Percentiles rank a stretch among this genome's conserved stretches.
These are phyloP conservation scores for Phallus indusiatus DNA, from an alignment of 768 basidiomycete species.

Conservation along the genomic window DNA sequence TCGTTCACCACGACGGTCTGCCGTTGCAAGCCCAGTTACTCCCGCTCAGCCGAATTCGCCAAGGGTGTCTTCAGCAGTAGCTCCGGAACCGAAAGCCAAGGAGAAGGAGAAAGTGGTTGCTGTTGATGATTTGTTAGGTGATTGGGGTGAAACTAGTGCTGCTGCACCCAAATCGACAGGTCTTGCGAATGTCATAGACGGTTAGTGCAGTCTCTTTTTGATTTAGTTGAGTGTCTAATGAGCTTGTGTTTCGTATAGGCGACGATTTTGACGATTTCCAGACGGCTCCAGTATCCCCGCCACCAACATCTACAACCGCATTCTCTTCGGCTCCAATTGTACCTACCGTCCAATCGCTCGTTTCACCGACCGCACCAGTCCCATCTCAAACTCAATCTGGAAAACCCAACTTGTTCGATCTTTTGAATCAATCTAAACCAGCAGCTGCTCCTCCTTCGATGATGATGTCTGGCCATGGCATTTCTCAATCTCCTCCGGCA, in stretches of 20 bases:
- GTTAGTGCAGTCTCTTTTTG: not conserved
- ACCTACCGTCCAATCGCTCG: conserved; percentile 31
- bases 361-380: conserved; percentile 20
- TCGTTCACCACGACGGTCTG: conserved; percentile 26
- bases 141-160: conserved; percentile 44
- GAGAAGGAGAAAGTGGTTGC: conserved; percentile 27
- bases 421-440: conserved; percentile 2
- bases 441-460: conserved; percentile 6
- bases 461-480: conserved; percentile 1
- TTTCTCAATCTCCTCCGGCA: not conserved
- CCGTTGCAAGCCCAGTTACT: conserved; percentile 23
- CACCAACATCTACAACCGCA: conserved; percentile 23
- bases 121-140: conserved; percentile 65
- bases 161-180: conserved; percentile 38
- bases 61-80: conserved; percentile 21
- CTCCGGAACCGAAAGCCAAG: conserved; percentile 30
- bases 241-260: conserved; percentile 24
- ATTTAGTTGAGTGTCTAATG: not conserved
- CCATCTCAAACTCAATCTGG: conserved; percentile 11
- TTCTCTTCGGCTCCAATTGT: conserved; percentile 32
- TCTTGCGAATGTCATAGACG: conserved; percentile 7
- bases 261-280: conserved; percentile 88
- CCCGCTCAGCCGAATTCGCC: conserved; percentile 24
- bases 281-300: conserved; percentile 44
- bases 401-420: conserved; percentile 6